phyloP scores from a whole-genome alignment of 2,329 filamentous ascomycete genomes.

The Aspergillus sp. region DNA sequence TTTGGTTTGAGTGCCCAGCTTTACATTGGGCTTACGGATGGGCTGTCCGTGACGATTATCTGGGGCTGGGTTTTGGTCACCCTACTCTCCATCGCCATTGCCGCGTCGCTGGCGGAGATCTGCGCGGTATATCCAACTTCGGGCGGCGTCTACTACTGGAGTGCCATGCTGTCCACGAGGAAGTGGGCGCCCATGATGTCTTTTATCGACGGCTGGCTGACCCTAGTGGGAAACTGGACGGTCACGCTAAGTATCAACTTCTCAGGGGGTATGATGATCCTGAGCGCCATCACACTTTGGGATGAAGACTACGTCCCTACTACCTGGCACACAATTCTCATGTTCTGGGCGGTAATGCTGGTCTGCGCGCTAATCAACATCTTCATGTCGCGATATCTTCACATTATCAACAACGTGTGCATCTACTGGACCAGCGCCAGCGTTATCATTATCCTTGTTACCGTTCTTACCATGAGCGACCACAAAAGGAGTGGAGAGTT shows the following conservation, averaged over 20 bases:
- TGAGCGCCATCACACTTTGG: constrained; percentile 60
- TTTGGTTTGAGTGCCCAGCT: constrained; percentile 61
- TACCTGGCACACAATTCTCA: constrained; percentile 59
- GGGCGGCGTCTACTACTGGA: constrained; percentile 63
- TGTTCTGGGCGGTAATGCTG: constrained; percentile 63
- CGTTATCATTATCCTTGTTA: constrained; percentile 58
- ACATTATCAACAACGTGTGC: constrained; percentile 62
- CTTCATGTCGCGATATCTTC: constrained; percentile 53
- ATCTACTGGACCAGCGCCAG: constrained; percentile 62
- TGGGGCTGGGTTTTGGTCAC: constrained; percentile 62
- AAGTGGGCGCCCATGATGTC: constrained; percentile 58
- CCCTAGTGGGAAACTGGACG: constrained; percentile 66
- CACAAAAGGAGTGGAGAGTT: constrained; percentile 50
- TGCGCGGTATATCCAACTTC: constrained; percentile 60
- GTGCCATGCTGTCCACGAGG: constrained; percentile 56
- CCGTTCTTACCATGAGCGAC: constrained; percentile 53
- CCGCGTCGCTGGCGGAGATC: constrained; percentile 59
- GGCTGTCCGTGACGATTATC: constrained; percentile 58
- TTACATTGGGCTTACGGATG: constrained; percentile 58
- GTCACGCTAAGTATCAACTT: constrained; percentile 60
- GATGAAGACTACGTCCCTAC: constrained; percentile 60
- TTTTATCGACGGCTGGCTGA: constrained; percentile 64
- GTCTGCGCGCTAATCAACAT: constrained; percentile 57
- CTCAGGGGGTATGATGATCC: constrained; percentile 59
- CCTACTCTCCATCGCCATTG: constrained; percentile 54